phyloP scores from a whole-genome alignment of 1,284 basidiomycete genomes.

The Malassezia yamatoensis region DNA sequence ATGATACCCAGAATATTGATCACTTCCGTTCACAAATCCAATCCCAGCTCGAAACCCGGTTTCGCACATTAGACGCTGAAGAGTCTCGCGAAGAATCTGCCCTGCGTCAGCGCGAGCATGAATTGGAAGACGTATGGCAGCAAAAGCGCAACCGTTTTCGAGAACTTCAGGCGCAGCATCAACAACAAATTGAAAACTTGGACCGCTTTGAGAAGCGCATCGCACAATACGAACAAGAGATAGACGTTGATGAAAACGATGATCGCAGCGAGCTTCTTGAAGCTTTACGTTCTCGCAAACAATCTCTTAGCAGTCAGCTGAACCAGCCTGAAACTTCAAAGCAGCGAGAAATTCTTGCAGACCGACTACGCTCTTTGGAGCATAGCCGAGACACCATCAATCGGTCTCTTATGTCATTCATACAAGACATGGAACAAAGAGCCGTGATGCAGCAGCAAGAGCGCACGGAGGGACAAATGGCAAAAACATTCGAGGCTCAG shows the following conservation, averaged over 20 bases:
- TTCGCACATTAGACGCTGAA: background rate
- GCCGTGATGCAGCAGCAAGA: slow-evolving; percentile 8
- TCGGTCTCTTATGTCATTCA: background rate
- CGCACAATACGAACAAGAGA: background rate
- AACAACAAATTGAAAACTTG: background rate
- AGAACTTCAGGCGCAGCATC: slow-evolving; percentile 4
- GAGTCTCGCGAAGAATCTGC: background rate
- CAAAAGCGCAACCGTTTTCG: background rate
- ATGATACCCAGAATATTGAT: background rate
- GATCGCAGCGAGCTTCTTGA: background rate
- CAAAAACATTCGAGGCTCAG: slow-evolving; percentile 53
- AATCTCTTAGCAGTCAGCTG: background rate
- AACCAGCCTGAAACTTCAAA: background rate
- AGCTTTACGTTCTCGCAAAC: background rate
- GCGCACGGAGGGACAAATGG: slow-evolving; percentile 51
- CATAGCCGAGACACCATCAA: slow-evolving; percentile 3
- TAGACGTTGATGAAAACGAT: background rate
- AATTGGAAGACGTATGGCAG: background rate
- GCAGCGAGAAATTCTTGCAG: background rate
- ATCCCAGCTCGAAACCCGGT: background rate
- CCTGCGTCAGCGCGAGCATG: background rate
- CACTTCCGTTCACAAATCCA: background rate
- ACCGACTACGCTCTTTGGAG: background rate
- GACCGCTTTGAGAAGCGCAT: slow-evolving; percentile 3
- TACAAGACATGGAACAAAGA: background rate